These are phyloP conservation scores for Trichosporon inkin DNA, from an alignment of 1,284 basidiomycete species.

Conservation along the genomic window DNA sequence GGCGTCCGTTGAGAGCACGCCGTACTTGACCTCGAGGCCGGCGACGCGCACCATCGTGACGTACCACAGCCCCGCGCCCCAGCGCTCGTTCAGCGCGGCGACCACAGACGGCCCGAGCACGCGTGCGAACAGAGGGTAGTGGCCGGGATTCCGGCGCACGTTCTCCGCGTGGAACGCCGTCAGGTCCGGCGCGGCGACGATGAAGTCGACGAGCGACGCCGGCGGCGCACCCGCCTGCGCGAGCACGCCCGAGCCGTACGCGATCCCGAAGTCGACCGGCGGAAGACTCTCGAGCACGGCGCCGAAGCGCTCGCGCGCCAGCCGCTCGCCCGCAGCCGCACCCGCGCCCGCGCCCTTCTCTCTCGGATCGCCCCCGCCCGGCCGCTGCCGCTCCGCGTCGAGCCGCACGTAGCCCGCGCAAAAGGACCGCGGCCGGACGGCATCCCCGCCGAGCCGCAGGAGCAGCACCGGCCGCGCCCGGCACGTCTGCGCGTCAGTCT, in stretches of 20 bases:
- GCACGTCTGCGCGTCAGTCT: no score
- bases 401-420: background rate
- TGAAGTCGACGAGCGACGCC: constrained; percentile 85
- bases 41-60: constrained; percentile 81
- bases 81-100: constrained; percentile 63
- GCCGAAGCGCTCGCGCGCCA: constrained; percentile 33
- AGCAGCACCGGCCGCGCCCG: background rate
- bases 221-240: constrained; percentile 43
- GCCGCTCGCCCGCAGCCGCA: background rate
- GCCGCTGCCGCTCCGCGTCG: background rate
- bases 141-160: constrained; percentile 78
- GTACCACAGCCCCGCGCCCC: constrained; percentile 91
- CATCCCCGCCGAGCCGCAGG: background rate
- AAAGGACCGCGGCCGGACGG: background rate
- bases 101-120: constrained; percentile 69
- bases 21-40: constrained; percentile 89
- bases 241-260: constrained; percentile 49
- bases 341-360: background rate
- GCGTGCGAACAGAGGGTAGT: constrained; percentile 85
- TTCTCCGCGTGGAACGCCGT: constrained; percentile 93
- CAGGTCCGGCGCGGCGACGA: constrained; percentile 88
- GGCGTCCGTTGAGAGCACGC: constrained; percentile 87
- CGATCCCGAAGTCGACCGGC: constrained; percentile 46
- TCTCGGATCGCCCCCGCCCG: background rate
- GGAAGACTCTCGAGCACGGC: constrained; percentile 39